Conservation (phyloP, 306 rosid species). For the Astragalus glycyphyllos region DNA sequence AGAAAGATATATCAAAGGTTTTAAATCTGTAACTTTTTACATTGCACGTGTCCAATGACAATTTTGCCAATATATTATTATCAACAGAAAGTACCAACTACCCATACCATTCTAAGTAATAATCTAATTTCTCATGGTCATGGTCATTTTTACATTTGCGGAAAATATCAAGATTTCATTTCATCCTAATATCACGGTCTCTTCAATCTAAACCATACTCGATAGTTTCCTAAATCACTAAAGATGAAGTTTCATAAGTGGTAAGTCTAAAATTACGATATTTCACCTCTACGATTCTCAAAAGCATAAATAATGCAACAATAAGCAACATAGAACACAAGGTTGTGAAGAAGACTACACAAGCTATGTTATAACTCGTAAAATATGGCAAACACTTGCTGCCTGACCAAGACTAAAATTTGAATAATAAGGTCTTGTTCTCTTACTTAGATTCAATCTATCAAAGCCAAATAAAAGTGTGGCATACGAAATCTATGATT, state of each 20-base stretch:
- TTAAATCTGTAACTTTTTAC: not conserved
- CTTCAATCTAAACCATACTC: conserved; percentile 18
- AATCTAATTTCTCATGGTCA: not conserved
- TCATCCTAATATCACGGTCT: not conserved
- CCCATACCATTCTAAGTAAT: conserved; percentile 17
- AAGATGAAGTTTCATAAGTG: conserved; percentile 3
- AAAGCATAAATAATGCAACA: not conserved
- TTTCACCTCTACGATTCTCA: conserved; percentile 5
- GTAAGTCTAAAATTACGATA: conserved; percentile 27
- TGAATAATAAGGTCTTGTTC: not conserved
- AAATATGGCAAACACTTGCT: not conserved
- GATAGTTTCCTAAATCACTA: conserved; percentile 12
- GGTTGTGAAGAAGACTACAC: not conserved
- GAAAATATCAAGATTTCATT: too few relatives aligned
- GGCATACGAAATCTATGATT: conserved; percentile 1
- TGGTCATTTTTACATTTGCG: too few relatives aligned
- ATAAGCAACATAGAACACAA: not conserved
- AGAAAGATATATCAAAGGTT: conserved; percentile 17
- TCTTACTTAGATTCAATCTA: not conserved
- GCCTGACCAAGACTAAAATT: conserved; percentile 2
- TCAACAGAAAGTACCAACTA: conserved; percentile 31
- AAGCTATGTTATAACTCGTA: not conserved
- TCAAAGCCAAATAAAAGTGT: not conserved
- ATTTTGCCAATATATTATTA: not conserved
- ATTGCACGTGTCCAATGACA: conserved; percentile 24